phyloP scores from a whole-genome alignment of 495 filamentous ascomycete genomes.

The Aspergillus hancockii region DNA sequence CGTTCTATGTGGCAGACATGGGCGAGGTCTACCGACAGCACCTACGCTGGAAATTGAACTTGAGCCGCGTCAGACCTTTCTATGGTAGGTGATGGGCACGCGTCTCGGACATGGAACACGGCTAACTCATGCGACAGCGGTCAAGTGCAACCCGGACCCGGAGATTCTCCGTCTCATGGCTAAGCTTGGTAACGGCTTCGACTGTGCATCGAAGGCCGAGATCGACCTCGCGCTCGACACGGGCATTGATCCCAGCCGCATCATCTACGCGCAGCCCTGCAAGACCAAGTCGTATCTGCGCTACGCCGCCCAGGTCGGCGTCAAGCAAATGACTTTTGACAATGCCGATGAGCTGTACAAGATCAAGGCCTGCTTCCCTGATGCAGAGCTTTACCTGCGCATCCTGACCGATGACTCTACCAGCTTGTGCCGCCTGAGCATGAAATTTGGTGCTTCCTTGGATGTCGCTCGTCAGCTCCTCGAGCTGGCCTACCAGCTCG shows the following conservation, averaged over 20 bases:
- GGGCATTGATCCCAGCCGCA: slow-evolving; percentile 84
- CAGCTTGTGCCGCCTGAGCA: slow-evolving; percentile 87
- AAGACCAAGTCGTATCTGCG: slow-evolving; percentile 98
- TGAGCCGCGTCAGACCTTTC: slow-evolving; percentile 91
- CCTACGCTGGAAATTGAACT: slow-evolving; percentile 93
- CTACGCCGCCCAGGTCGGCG: slow-evolving; percentile 76
- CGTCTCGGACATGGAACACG: background rate
- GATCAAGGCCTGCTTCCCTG: slow-evolving; percentile 86
- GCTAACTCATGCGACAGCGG: slow-evolving; percentile 55
- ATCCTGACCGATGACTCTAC: slow-evolving; percentile 96
- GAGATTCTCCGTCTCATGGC: slow-evolving; percentile 86
- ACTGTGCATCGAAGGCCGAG: slow-evolving; percentile 96
- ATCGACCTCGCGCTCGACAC: slow-evolving; percentile 86
- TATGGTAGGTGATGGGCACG: slow-evolving; percentile 65
- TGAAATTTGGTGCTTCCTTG: slow-evolving; percentile 93
- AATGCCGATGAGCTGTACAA: slow-evolving; percentile 98
- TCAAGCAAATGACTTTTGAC: slow-evolving; percentile 99
- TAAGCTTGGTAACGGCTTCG: slow-evolving; percentile 88
- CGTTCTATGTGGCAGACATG: slow-evolving; percentile 97
- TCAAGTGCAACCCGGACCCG: slow-evolving; percentile 97
- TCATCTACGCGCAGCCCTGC: slow-evolving; percentile 99
- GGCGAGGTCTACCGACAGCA: slow-evolving; percentile 99
- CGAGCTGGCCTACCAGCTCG: slow-evolving; percentile 78
- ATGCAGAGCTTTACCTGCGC: slow-evolving; percentile 86
- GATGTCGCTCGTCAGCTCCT: slow-evolving; percentile 78